Conservation (phyloP, 1,139 yeast species). For the Suhomyces bolitotheri region DNA sequence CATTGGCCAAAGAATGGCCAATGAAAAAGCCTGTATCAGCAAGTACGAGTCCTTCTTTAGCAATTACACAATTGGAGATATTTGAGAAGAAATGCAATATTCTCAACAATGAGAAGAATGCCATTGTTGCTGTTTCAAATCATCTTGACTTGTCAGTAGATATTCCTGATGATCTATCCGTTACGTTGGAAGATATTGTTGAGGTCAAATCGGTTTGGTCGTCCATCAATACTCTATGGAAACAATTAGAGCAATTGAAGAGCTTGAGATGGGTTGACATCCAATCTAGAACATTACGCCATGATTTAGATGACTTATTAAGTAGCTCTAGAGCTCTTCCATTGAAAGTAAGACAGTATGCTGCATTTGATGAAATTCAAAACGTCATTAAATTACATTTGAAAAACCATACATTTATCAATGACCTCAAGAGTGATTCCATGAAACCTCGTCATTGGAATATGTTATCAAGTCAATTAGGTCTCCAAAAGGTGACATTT, state of each 20-base stretch:
- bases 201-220: slow-evolving; percentile 70
- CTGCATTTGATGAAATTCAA: slow-evolving; percentile 66
- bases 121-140: slow-evolving; percentile 43
- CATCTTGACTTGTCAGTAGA: slow-evolving; percentile 43
- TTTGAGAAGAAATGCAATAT: slow-evolving; percentile 38
- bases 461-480: slow-evolving; percentile 40
- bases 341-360: slow-evolving; percentile 60
- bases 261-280: slow-evolving; percentile 52
- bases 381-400: slow-evolving; percentile 42
- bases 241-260: slow-evolving; percentile 47
- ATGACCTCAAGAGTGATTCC: slow-evolving; percentile 56
- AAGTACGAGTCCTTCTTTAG: slow-evolving; percentile 46
- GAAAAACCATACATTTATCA: slow-evolving; percentile 40
- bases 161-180: slow-evolving; percentile 23
- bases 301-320: slow-evolving; percentile 53
- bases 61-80: slow-evolving; percentile 45
- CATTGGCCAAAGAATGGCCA: slow-evolving; percentile 46
- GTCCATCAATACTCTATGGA: slow-evolving; percentile 57
- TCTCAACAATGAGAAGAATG: slow-evolving; percentile 20
- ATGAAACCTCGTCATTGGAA: slow-evolving; percentile 74
- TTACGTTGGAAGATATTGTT: slow-evolving; percentile 49
- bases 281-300: slow-evolving; percentile 49
- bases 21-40: slow-evolving; percentile 52
- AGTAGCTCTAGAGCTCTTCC: slow-evolving; percentile 55
- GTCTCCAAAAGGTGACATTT: slow-evolving; percentile 18